These are phyloP conservation scores for Boletus fagicola DNA, from an alignment of 768 basidiomycete species.

Conservation along the genomic window DNA sequence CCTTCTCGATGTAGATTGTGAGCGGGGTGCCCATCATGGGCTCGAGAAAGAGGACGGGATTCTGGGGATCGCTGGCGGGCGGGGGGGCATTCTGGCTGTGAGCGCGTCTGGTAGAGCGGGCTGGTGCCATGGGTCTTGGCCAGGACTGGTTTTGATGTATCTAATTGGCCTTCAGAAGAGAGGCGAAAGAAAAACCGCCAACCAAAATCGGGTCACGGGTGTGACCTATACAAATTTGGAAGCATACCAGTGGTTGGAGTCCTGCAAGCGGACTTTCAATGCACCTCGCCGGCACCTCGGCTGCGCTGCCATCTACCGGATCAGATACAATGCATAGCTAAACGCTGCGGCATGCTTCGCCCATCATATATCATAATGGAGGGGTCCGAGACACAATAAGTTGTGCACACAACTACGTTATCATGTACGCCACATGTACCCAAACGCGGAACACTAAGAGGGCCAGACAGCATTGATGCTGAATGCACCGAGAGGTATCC, in stretches of 20 bases:
- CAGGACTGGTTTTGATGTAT: constrained; percentile 27
- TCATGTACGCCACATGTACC: neutral
- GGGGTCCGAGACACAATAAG: neutral
- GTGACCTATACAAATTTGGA: constrained; percentile 7
- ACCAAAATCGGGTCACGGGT: constrained; percentile 20
- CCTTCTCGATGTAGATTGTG: constrained; percentile 75
- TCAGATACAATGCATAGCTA: neutral
- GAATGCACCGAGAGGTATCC: neutral
- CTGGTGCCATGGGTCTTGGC: constrained; percentile 80
- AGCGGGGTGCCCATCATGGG: constrained; percentile 79
- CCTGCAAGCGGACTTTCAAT: constrained; percentile 29
- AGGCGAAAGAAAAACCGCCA: constrained; percentile 15
- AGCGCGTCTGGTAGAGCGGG: constrained; percentile 56
- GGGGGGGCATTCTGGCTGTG: constrained; percentile 34
- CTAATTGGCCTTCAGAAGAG: constrained; percentile 9
- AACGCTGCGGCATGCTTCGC: neutral
- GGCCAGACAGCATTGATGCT: neutral
- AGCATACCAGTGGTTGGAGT: constrained; percentile 27
- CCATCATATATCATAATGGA: constrained; percentile 7
- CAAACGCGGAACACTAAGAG: neutral
- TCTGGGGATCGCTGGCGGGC: constrained; percentile 35
- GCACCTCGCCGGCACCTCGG: constrained; percentile 1
- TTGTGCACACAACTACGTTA: neutral
- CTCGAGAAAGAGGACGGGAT: constrained; percentile 66
- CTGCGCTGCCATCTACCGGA: neutral